Percentiles rank a stretch among this genome's conserved stretches.
phyloP scores from a whole-genome alignment of 345 rosid genomes.

The Populus davidiana region DNA sequence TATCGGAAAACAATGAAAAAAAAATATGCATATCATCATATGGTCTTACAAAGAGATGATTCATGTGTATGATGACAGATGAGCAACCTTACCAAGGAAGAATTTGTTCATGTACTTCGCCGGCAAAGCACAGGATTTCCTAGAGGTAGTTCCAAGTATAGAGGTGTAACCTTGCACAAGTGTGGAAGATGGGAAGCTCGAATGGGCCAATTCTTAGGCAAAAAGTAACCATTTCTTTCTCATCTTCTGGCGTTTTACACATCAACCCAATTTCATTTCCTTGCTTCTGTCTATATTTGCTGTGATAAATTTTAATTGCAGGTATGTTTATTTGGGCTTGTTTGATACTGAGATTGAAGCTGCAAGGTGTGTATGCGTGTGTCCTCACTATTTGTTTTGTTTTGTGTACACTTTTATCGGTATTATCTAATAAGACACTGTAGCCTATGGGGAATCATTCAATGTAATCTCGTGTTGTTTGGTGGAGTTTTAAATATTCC shows the following conservation, averaged over 20 bases:
- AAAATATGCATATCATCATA: background rate
- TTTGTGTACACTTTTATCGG: background rate
- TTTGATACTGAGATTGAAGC: conserved; percentile 95
- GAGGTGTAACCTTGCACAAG: conserved; percentile 97
- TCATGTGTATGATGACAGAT: conserved; percentile 49
- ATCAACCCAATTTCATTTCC: background rate
- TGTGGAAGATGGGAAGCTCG: conserved; percentile 99
- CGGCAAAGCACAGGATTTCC: conserved; percentile 97
- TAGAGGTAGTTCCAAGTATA: conserved; percentile 91
- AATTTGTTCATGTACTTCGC: conserved; percentile 89
- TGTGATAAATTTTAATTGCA: conserved; percentile 20
- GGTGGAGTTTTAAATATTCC: background rate
- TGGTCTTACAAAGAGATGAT: conserved; percentile 17
- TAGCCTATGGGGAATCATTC: background rate
- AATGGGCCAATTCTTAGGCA: conserved; percentile 91
- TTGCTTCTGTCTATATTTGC: background rate
- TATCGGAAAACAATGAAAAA: conserved; percentile 1
- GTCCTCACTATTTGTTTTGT: background rate
- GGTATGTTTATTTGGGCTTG: conserved; percentile 89
- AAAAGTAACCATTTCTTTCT: conserved; percentile 50
- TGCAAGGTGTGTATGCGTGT: conserved; percentile 51
- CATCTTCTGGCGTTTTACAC: background rate
- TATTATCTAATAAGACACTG: background rate
- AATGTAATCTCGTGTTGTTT: background rate
- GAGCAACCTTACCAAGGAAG: conserved; percentile 83